Evolutionary conservation across 106 monocot species (phyloP).

Genomic region (Dendrobium nobile): DNA sequence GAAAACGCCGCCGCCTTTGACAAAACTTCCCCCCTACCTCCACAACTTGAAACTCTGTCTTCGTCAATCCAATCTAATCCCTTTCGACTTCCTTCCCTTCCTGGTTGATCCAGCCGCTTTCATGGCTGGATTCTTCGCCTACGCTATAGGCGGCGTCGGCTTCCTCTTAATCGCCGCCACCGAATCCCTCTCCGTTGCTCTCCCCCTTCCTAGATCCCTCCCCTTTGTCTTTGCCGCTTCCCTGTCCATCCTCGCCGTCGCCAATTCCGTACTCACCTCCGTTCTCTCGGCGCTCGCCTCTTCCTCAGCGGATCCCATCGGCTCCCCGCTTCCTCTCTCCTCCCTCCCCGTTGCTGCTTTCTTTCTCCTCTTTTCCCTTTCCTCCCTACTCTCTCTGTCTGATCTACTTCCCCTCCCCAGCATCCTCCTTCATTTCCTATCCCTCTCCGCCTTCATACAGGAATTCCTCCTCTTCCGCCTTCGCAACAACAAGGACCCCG

Average conservation of each 20-base stretch:
- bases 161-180: slow-evolving; percentile 13
- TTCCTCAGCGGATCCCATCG: neutral
- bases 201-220: slow-evolving; percentile 7
- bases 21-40: too few species aligned
- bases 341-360: slow-evolving; percentile 22
- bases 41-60: too few species aligned
- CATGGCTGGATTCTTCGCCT: slow-evolving; percentile 17
- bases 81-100: too few species aligned
- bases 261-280: neutral
- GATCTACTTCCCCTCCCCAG: slow-evolving; percentile 37
- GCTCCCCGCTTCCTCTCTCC: slow-evolving; percentile 19
- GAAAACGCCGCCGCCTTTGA: too few species aligned
- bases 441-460: slow-evolving; percentile 38
- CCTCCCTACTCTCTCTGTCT: slow-evolving; percentile 19
- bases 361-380: slow-evolving; percentile 17
- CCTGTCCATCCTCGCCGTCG: slow-evolving; percentile 8
- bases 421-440: slow-evolving; percentile 46
- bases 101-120: neutral
- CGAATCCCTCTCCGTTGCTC: slow-evolving; percentile 9
- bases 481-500: slow-evolving; percentile 30
- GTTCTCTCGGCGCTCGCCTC: slow-evolving; percentile 1
- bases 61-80: too few species aligned
- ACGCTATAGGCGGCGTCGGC: slow-evolving; percentile 10
- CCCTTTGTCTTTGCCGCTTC: neutral
- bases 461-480: slow-evolving; percentile 50